Conservation (phyloP, 2,329 filamentous ascomycete genomes). For the Talaromyces sp. region DNA sequence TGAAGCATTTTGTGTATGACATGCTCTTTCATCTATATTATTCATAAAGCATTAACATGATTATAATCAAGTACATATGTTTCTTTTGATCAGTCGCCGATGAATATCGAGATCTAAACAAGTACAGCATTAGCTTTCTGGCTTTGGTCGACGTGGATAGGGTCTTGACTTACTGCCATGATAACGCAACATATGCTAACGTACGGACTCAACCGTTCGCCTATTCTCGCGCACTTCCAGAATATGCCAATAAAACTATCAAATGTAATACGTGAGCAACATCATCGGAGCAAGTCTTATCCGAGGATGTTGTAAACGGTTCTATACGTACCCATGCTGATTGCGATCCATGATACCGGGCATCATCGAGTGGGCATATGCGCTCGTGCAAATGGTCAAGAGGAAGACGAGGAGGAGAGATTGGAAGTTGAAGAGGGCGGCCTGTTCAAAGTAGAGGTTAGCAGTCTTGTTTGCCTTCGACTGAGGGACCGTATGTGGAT, state of each 20-base stretch:
- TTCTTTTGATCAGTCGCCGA: conserved; percentile 31
- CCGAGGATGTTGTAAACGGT: neutral
- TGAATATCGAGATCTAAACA: conserved; percentile 38
- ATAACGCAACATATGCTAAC: conserved; percentile 88
- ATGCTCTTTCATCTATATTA: neutral
- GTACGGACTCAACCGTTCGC: conserved; percentile 90
- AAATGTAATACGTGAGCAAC: neutral
- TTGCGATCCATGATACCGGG: conserved; percentile 88
- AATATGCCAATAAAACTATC: conserved; percentile 78
- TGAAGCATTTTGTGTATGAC: neutral
- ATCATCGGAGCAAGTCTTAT: no score
- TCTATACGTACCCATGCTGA: conserved; percentile 71
- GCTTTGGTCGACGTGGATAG: neutral
- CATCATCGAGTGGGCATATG: conserved; percentile 88
- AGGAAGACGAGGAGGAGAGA: conserved; percentile 92
- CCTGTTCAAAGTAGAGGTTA: conserved; percentile 51
- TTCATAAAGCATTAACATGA: conserved; percentile 9
- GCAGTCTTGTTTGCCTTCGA: neutral
- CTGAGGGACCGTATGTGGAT: neutral
- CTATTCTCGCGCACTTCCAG: conserved; percentile 93
- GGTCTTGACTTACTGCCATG: conserved; percentile 72
- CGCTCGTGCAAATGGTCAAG: conserved; percentile 91
- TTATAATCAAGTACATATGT: conserved; percentile 1
- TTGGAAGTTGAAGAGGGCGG: conserved; percentile 98
- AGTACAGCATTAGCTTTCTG: neutral